Evolutionary conservation across 2,329 filamentous ascomycete species (phyloP), one percentile per base, ranked within the genome.

Genomic region (Chrysoporthe cubensis): DNA sequence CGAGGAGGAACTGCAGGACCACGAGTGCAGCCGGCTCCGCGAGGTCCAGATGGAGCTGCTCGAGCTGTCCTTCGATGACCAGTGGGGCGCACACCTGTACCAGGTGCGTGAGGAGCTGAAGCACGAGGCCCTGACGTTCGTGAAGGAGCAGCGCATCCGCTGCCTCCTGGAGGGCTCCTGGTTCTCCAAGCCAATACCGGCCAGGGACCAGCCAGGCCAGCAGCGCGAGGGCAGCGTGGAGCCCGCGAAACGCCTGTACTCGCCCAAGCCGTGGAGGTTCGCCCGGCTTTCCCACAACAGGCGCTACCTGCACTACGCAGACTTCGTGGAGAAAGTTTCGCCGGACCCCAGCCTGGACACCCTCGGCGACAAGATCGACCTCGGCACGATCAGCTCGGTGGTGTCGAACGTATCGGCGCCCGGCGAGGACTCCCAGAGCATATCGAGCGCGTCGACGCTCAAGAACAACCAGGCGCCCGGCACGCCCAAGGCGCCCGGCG

Each of bases 61-160:
- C 4, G 93, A 97, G 76, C 83, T 96, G 71, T 92, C 93, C 0
- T 98, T 98, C 75, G 95, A 98, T 77, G 93, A 96, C 76, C 92
- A 92, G 61, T 99, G 96, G 96, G 94, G 94, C 14, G 88, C 92
- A 70, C 94, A 98, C 79, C 84, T 99, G 40, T 88, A 88, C 71
- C 93, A 96, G 79, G 92, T 97, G n/a, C 91, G 94, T 44, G 93
- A 97, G 65, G 93, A 97, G 77, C 85, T 98, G 57, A 91, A 93
- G 73, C 90, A 95, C 74, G 96, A 99, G 78, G 94, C 95, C 13
- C 81, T 97, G 65, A 93, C 97, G 75, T 99, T 99, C 75, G 92
- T 98, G 79, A 97, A 97, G 79, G 96, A 99, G 80, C 96, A 99
- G 78, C 89, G 96, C 48, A 92, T 98, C 70, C 87, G 96, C 65